Evolutionary conservation across 23 red algal genomes (phyloP).

Genomic region (Gracilaria gracilis): DNA sequence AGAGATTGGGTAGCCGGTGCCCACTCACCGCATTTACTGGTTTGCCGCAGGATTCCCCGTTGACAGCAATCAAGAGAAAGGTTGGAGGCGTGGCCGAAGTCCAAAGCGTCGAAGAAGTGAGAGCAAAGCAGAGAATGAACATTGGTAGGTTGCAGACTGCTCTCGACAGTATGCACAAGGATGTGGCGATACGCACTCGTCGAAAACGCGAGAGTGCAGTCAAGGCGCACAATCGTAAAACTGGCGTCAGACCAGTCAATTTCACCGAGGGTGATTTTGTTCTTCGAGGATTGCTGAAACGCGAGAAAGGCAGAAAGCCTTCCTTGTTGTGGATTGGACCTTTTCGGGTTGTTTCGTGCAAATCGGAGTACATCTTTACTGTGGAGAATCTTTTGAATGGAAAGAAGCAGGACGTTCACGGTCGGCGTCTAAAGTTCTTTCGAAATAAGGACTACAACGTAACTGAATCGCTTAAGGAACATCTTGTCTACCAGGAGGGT

Average conservation of each 20-base stretch:
- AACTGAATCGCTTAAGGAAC: neutral
- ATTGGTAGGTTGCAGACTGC: neutral
- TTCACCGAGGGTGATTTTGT: constrained; percentile 39
- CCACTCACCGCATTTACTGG: constrained; percentile 5
- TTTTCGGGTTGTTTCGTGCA: neutral
- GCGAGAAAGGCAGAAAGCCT: neutral
- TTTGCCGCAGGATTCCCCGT: neutral
- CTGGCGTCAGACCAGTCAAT: neutral
- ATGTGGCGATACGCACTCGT: neutral
- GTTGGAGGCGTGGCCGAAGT: neutral
- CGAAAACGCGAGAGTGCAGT: neutral
- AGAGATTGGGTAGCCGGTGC: neutral
- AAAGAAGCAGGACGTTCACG: constrained; percentile 24
- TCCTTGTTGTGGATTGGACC: constrained; percentile 18
- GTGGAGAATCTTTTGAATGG: constrained; percentile 23
- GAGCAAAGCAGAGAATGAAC: neutral
- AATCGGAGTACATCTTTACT: constrained; percentile 31
- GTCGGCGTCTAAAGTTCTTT: constrained; percentile 23
- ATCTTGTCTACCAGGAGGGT: constrained; percentile 2
- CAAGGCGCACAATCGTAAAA: constrained; percentile 35
- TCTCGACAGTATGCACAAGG: constrained; percentile 14
- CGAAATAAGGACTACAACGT: neutral
- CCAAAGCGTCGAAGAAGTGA: neutral
- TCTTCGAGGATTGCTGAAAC: neutral
- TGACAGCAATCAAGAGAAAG: neutral